Percentiles rank a stretch among this genome's conserved stretches.
phyloP scores from a whole-genome alignment of 495 filamentous ascomycete genomes.

The Aspergillus carlsbadensis region DNA sequence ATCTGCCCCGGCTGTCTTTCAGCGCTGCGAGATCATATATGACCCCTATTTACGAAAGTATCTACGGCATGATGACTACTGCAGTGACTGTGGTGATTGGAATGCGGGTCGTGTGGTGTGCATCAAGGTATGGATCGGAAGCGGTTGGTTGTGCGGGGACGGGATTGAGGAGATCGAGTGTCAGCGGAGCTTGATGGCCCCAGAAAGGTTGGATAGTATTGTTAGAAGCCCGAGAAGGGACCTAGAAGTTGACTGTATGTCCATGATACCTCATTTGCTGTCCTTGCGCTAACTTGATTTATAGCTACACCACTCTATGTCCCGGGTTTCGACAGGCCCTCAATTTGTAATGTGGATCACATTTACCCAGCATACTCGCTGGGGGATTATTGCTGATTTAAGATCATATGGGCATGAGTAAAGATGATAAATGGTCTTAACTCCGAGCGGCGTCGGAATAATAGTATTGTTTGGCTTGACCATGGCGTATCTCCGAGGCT shows the following conservation, averaged over 20 bases:
- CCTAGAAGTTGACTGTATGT: constrained; percentile 11
- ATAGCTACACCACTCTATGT: constrained; percentile 4
- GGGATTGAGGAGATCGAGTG: constrained; percentile 30
- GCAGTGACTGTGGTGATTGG: constrained; percentile 34
- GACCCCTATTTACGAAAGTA: constrained; percentile 43
- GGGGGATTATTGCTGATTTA: constrained; percentile 4
- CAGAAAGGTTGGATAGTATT: not conserved
- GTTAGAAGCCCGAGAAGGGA: constrained; percentile 5
- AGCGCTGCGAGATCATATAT: constrained; percentile 46
- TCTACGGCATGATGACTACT: constrained; percentile 35
- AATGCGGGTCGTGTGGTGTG: constrained; percentile 23
- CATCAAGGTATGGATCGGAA: constrained; percentile 45
- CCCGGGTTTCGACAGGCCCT: not conserved
- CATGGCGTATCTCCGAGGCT: not conserved
- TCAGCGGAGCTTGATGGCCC: constrained; percentile 33
- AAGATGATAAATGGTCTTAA: not conserved
- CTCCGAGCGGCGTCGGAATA: not conserved
- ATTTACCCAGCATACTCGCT: not conserved
- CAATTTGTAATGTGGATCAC: constrained; percentile 6
- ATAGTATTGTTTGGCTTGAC: no score
- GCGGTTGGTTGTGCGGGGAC: constrained; percentile 28
- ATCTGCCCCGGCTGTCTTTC: constrained; percentile 36
- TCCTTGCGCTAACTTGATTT: no score
- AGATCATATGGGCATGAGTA: not conserved
- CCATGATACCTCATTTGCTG: no score